These are phyloP conservation scores for Mycena vitilis DNA, from an alignment of 768 basidiomycete genomes.

Conservation along the genomic window DNA sequence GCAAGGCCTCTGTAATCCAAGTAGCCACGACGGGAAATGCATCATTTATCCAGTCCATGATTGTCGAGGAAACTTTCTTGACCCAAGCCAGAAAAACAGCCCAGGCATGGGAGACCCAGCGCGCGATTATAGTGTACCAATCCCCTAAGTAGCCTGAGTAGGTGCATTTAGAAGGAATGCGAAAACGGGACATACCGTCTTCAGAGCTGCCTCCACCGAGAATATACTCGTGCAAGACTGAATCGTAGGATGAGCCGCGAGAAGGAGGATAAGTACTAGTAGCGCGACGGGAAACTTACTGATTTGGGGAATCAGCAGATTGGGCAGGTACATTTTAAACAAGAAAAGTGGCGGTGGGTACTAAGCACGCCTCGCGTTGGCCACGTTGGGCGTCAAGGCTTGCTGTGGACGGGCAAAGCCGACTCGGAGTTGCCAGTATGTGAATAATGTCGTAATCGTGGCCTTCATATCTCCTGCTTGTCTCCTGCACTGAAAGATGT, in stretches of 20 bases:
- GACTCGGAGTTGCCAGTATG: no score
- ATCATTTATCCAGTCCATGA: constrained; percentile 1
- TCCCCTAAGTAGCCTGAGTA: background rate
- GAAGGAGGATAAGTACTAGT: background rate
- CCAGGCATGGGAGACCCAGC: constrained; percentile 4
- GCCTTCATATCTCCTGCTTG: no score
- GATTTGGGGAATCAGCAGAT: background rate
- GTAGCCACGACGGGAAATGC: background rate
- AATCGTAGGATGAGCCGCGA: background rate
- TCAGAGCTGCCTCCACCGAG: background rate
- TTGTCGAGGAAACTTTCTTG: background rate
- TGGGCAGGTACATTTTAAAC: constrained; percentile 18
- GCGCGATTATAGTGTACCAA: background rate
- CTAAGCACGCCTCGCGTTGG: constrained; percentile 11
- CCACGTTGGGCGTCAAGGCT: constrained; percentile 7
- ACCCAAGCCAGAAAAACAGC: background rate
- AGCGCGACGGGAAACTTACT: background rate
- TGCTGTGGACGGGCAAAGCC: no score
- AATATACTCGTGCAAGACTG: background rate
- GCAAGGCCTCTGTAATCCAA: constrained; percentile 8
- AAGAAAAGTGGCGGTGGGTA: background rate
- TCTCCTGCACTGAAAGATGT: no score
- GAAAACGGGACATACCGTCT: background rate
- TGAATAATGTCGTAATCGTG: no score
- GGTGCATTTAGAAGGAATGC: background rate